A percentile compares a stretch with the other conserved stretches of the same genome.
These are phyloP conservation scores for Amauroascus verrucosus DNA, from an alignment of 2,329 filamentous ascomycete genomes.

Conservation along the genomic window DNA sequence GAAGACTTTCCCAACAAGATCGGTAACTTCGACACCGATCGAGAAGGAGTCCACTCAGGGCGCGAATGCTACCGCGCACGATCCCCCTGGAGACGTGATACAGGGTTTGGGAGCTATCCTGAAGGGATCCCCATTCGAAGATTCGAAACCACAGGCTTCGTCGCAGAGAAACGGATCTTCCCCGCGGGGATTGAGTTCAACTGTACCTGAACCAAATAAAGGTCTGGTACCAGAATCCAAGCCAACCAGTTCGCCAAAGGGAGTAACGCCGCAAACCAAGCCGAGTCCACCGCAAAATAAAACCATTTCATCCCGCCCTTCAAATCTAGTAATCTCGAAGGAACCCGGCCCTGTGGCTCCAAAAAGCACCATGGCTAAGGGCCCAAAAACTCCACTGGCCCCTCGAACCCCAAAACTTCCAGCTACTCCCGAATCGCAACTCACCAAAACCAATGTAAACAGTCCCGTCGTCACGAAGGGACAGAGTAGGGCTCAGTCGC, in stretches of 20 bases:
- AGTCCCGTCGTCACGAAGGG: constrained; percentile 25
- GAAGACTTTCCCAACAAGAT: neutral
- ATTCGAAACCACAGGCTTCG: constrained; percentile 14
- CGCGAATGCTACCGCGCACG: neutral
- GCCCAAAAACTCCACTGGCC: constrained; percentile 15
- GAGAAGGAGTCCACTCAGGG: constrained; percentile 2
- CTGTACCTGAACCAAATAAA: constrained; percentile 6
- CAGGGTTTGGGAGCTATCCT: constrained; percentile 21
- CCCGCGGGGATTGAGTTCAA: constrained; percentile 5
- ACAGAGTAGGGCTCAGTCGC: constrained; percentile 22
- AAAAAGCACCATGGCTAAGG: constrained; percentile 15
- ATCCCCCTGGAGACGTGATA: constrained; percentile 4
- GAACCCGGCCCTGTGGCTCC: constrained; percentile 18
- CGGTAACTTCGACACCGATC: constrained; percentile 7
- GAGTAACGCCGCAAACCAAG: constrained; percentile 4
- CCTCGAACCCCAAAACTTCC: constrained; percentile 20
- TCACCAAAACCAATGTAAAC: constrained; percentile 5
- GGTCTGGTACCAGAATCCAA: neutral
- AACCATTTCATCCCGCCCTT: constrained; percentile 21
- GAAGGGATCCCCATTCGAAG: constrained; percentile 25
- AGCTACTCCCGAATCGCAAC: constrained; percentile 16
- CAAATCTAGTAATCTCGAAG: constrained; percentile 25
- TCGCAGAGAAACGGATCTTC: constrained; percentile 3
- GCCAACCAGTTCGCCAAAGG: constrained; percentile 14
- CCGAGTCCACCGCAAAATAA: constrained; percentile 12